Conservation (phyloP, 2,329 filamentous ascomycete species). For the Arthrobotrys conoides region DNA sequence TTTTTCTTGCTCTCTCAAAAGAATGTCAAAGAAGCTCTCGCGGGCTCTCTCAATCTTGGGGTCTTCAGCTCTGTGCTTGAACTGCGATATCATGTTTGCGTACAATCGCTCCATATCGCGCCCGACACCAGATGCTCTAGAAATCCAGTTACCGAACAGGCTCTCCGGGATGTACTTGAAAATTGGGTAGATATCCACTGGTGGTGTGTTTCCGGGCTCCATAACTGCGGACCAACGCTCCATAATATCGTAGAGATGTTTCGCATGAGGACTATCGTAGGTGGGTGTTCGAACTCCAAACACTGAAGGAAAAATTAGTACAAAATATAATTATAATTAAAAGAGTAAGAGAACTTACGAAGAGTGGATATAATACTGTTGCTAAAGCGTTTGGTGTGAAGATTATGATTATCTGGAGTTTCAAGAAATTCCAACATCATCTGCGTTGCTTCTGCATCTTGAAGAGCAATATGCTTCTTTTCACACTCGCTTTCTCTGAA, state of each 20-base stretch:
- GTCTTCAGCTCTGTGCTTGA: conserved; percentile 65
- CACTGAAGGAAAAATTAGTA: conserved; percentile 59
- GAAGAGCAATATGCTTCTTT: conserved; percentile 67
- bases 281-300: conserved; percentile 66
- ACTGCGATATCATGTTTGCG: conserved; percentile 66
- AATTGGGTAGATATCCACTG: conserved; percentile 70
- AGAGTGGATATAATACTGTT: conserved; percentile 70
- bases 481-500: conserved; percentile 69
- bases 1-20: conserved; percentile 65
- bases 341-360: conserved; percentile 60
- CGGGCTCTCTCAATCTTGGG: conserved; percentile 64
- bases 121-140: conserved; percentile 66
- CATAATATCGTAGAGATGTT: conserved; percentile 68
- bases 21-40: conserved; percentile 68
- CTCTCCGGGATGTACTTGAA: conserved; percentile 68
- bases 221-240: conserved; percentile 68
- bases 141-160: conserved; percentile 67
- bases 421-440: conserved; percentile 69
- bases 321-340: not conserved
- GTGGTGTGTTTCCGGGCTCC: conserved; percentile 70
- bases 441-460: conserved; percentile 70
- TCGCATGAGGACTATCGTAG: conserved; percentile 66
- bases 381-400: conserved; percentile 69
- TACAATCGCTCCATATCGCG: conserved; percentile 69
- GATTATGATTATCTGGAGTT: conserved; percentile 68